These are phyloP conservation scores for Malassezia psittaci DNA, from an alignment of 1,284 basidiomycete genomes.

Conservation along the genomic window DNA sequence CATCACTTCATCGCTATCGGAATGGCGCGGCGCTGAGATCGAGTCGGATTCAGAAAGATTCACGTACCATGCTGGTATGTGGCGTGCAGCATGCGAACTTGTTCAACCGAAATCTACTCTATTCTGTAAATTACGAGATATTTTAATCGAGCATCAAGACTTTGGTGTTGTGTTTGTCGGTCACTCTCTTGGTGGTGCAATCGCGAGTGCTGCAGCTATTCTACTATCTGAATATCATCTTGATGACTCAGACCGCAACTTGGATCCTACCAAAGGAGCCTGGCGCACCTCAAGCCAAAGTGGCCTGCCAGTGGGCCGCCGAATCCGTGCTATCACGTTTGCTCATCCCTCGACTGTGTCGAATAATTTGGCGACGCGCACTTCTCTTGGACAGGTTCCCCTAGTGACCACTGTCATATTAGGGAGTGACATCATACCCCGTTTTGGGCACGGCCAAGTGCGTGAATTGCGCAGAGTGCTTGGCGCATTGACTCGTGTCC, in stretches of 20 bases:
- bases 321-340: constrained; percentile 42
- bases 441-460: constrained; percentile 41
- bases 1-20: constrained; percentile 26
- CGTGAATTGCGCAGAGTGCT: constrained; percentile 43
- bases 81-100: constrained; percentile 37
- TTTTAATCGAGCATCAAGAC: constrained; percentile 33
- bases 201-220: constrained; percentile 40
- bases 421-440: constrained; percentile 41
- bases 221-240: constrained; percentile 37
- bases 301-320: constrained; percentile 34
- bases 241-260: constrained; percentile 10
- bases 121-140: constrained; percentile 27
- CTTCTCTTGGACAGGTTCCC: constrained; percentile 31
- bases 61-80: constrained; percentile 41
- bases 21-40: constrained; percentile 22
- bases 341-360: constrained; percentile 43
- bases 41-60: constrained; percentile 20
- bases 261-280: constrained; percentile 21
- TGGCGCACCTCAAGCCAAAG: constrained; percentile 34
- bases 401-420: constrained; percentile 37
- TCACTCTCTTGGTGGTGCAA: constrained; percentile 42
- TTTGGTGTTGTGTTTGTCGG: constrained; percentile 44
- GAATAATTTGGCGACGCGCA: constrained; percentile 26
- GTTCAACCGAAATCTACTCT: constrained; percentile 35
- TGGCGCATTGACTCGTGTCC: constrained; percentile 38